These are phyloP conservation scores for Rhynchosporium secalis DNA, from an alignment of 2,329 filamentous ascomycete species.

Conservation along the genomic window DNA sequence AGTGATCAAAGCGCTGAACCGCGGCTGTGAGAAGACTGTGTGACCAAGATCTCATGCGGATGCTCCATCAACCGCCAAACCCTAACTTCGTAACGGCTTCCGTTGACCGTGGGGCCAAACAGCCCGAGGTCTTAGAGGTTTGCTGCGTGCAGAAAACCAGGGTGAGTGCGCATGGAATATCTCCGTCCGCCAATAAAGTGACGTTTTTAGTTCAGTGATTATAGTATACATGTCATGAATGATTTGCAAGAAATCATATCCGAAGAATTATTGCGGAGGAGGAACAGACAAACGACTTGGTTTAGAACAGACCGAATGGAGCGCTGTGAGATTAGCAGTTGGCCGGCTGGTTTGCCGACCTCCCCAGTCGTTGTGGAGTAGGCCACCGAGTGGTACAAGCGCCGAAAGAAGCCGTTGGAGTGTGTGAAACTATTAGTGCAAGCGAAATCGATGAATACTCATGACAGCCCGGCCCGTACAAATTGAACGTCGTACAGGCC, in stretches of 20 bases:
- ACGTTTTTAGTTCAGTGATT: background rate
- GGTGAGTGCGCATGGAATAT: background rate
- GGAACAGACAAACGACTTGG: background rate
- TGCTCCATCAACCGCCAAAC: conserved; percentile 6
- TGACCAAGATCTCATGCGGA: conserved; percentile 18
- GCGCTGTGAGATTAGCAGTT: conserved; percentile 15
- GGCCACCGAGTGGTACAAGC: conserved; percentile 10
- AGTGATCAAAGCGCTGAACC: background rate
- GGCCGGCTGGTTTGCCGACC: conserved; percentile 22
- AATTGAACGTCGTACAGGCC: conserved; percentile 7
- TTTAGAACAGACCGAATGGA: conserved; percentile 8
- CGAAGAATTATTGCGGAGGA: background rate
- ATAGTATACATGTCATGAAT: background rate
- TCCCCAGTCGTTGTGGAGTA: conserved; percentile 12
- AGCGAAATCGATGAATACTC: background rate
- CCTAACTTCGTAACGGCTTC: background rate
- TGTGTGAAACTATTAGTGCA: background rate
- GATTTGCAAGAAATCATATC: conserved; percentile 9
- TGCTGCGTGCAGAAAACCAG: background rate
- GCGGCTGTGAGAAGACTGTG: conserved; percentile 13
- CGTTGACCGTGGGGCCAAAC: background rate
- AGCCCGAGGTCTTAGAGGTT: conserved; percentile 1
- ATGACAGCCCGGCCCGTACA: background rate
- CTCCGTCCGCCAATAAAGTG: conserved; percentile 7
- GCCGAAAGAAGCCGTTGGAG: conserved; percentile 18